Conservation (phyloP, 768 basidiomycete genomes). For the Boletales sp. region DNA sequence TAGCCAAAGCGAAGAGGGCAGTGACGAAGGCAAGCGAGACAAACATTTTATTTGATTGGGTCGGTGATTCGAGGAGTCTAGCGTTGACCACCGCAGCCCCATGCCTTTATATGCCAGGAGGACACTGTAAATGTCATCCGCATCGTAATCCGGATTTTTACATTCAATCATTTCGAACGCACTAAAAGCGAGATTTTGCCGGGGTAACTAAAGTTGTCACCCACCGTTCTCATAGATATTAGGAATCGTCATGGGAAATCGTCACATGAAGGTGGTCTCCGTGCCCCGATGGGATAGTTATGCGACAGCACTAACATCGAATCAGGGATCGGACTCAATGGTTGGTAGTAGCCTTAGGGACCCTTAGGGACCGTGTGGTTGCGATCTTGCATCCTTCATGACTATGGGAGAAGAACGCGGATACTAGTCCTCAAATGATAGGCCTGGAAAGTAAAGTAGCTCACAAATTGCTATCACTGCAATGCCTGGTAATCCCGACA, state of each 20-base stretch:
- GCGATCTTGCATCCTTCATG: not conserved
- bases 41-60: slow-evolving; percentile 7
- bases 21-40: slow-evolving; percentile 11
- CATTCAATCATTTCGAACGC: not conserved
- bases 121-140: not conserved
- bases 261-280: slow-evolving; percentile 4
- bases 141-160: not conserved
- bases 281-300: not conserved
- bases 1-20: slow-evolving; percentile 8
- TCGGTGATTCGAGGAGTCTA: not conserved
- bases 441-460: not conserved
- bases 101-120: slow-evolving; percentile 5
- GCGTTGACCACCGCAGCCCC: not conserved
- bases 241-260: not conserved
- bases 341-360: too few relatives aligned
- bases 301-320: not conserved
- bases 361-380: not conserved
- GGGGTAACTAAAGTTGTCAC: not conserved
- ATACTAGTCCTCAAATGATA: not conserved
- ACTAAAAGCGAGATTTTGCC: not conserved
- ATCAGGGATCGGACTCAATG: not conserved
- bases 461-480: not conserved
- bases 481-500: not conserved
- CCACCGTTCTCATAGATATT: slow-evolving; percentile 4
- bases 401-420: not conserved